Evolutionary conservation across 2,329 filamentous ascomycete genomes (phyloP).

Genomic region (Alternaria arborescens): DNA sequence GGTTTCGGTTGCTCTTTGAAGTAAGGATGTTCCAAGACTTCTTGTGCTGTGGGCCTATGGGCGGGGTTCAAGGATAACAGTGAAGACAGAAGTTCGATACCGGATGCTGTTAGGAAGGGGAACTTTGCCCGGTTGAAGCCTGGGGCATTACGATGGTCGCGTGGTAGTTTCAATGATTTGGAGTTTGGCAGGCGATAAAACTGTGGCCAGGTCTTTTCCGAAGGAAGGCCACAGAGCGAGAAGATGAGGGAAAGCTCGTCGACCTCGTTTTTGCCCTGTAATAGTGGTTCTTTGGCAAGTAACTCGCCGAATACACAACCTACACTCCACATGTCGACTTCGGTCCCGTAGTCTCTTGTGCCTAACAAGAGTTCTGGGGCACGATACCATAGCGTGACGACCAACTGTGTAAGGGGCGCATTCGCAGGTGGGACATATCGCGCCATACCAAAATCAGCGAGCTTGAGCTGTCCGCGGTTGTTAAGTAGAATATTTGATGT

Average conservation of each 20-base stretch:
- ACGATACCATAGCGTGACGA: constrained; percentile 97
- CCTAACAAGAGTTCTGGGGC: constrained; percentile 90
- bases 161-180: constrained; percentile 73
- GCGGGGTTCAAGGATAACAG: constrained; percentile 80
- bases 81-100: constrained; percentile 71
- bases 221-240: constrained; percentile 85
- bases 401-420: constrained; percentile 85
- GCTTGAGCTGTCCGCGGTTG: constrained; percentile 92
- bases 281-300: constrained; percentile 79
- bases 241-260: constrained; percentile 85
- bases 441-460: constrained; percentile 98
- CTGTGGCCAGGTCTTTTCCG: constrained; percentile 81
- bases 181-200: constrained; percentile 91
- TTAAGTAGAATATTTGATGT: constrained; percentile 76
- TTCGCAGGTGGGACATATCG: constrained; percentile 76
- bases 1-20: constrained; percentile 89
- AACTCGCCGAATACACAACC: constrained; percentile 97
- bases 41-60: constrained; percentile 72
- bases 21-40: constrained; percentile 82
- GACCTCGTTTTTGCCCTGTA: constrained; percentile 92
- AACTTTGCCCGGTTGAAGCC: constrained; percentile 78
- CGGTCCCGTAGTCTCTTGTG: constrained; percentile 73
- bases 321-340: constrained; percentile 94
- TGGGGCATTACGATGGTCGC: constrained; percentile 43
- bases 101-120: constrained; percentile 79